Percentiles rank a stretch among this genome's conserved stretches.
These are phyloP conservation scores for Rhizopogon vinicolor DNA, from an alignment of 768 basidiomycete species.

Conservation along the genomic window DNA sequence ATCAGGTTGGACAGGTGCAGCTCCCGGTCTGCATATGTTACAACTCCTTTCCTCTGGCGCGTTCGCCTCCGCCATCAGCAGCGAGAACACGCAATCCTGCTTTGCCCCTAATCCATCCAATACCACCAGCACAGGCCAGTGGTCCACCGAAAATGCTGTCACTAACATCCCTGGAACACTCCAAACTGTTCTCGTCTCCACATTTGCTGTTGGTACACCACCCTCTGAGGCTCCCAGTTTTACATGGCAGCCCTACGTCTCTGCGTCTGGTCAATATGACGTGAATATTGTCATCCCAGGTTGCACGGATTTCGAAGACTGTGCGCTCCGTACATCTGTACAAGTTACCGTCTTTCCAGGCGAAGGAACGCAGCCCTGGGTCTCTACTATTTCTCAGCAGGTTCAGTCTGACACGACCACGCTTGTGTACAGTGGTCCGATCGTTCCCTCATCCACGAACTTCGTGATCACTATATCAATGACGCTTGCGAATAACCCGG, in stretches of 20 bases:
- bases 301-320: slow-evolving; percentile 78
- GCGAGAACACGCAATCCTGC: slow-evolving; percentile 64
- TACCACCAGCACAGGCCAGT: slow-evolving; percentile 60
- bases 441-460: slow-evolving; percentile 66
- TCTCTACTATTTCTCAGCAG: slow-evolving; percentile 71
- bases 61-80: slow-evolving; percentile 69
- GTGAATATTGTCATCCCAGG: slow-evolving; percentile 86
- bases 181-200: slow-evolving; percentile 68
- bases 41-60: slow-evolving; percentile 92
- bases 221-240: slow-evolving; percentile 65
- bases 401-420: slow-evolving; percentile 56
- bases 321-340: slow-evolving; percentile 74
- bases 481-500: slow-evolving; percentile 62
- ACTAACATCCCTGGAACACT: slow-evolving; percentile 80
- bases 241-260: slow-evolving; percentile 92
- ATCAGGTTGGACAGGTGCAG: slow-evolving; percentile 65
- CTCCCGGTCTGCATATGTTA: slow-evolving; percentile 84
- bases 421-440: slow-evolving; percentile 76
- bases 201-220: slow-evolving; percentile 59
- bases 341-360: slow-evolving; percentile 81
- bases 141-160: slow-evolving; percentile 58
- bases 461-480: slow-evolving; percentile 77
- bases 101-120: slow-evolving; percentile 75
- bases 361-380: slow-evolving; percentile 54
- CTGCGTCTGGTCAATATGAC: slow-evolving; percentile 80